phyloP scores from a whole-genome alignment of 2,329 filamentous ascomycete species.

The Dactylellina drechsleri region DNA sequence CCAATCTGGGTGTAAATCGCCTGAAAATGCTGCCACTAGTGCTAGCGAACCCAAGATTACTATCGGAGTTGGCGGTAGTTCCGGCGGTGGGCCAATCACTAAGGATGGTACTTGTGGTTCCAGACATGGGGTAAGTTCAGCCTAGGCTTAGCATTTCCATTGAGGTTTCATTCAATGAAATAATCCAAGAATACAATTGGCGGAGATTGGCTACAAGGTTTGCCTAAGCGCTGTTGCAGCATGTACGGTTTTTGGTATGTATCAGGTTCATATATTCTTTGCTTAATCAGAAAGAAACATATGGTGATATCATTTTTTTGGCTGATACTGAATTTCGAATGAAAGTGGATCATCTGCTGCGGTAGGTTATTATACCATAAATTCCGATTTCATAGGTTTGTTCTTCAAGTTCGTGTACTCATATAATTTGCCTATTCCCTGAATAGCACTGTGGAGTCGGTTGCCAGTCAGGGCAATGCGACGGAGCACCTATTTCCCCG shows the following conservation, averaged over 20 bases:
- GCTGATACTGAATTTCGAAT: neutral
- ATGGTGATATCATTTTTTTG: too few species aligned
- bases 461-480: slow-evolving; percentile 68
- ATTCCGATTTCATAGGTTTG: too few species aligned
- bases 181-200: slow-evolving; percentile 64
- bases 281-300: neutral
- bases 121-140: slow-evolving; percentile 61
- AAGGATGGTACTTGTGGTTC: slow-evolving; percentile 68
- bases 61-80: slow-evolving; percentile 54
- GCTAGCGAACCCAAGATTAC: slow-evolving; percentile 52
- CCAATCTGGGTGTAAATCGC: slow-evolving; percentile 59
- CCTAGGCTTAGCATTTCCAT: neutral
- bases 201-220: slow-evolving; percentile 66
- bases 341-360: slow-evolving; percentile 45
- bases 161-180: neutral
- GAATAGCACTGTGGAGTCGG: slow-evolving; percentile 67
- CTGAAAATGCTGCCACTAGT: slow-evolving; percentile 17
- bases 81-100: slow-evolving; percentile 61
- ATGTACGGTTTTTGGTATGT: slow-evolving; percentile 68
- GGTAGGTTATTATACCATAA: slow-evolving; percentile 59
- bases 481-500: slow-evolving; percentile 64
- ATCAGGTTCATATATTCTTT: neutral
- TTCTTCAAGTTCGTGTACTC: neutral
- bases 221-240: slow-evolving; percentile 65
- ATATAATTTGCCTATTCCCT: neutral